Conservation (phyloP, 441 rosid species). For the Eutrema salsugineum region DNA sequence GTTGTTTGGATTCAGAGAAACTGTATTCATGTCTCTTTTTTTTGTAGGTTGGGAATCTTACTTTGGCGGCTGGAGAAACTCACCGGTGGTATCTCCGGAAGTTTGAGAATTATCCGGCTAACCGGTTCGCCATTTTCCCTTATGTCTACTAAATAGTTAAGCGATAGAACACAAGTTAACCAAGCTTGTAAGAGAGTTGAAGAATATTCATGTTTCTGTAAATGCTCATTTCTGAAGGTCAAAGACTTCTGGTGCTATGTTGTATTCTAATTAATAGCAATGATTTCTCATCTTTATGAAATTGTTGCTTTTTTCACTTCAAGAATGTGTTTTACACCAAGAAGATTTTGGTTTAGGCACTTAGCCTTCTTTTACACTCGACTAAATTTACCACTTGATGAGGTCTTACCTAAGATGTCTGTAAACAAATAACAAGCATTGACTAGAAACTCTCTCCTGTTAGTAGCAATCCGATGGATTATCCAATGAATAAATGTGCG, state of each 20-base stretch:
- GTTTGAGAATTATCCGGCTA: constrained; percentile 62
- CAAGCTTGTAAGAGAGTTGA: not conserved
- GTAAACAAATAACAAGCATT: too few relatives aligned
- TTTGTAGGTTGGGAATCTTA: constrained; percentile 62
- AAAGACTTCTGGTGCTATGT: not conserved
- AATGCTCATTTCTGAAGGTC: not conserved
- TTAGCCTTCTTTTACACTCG: too few relatives aligned
- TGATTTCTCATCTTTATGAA: not conserved
- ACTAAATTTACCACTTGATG: too few relatives aligned
- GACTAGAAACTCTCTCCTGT: too few relatives aligned
- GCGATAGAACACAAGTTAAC: not conserved
- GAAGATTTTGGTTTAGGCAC: too few relatives aligned
- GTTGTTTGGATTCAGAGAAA: not conserved
- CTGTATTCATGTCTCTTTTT: not conserved
- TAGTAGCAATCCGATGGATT: too few relatives aligned
- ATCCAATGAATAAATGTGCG: too few relatives aligned
- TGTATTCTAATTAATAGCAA: not conserved
- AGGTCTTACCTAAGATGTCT: too few relatives aligned
- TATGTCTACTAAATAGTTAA: constrained; percentile 31
- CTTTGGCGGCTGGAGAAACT: constrained; percentile 64
- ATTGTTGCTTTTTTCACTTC: too few relatives aligned
- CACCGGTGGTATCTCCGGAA: constrained; percentile 70
- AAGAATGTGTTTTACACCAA: too few relatives aligned
- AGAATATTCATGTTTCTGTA: not conserved
- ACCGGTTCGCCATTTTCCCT: constrained; percentile 55